Percentiles rank a stretch among this genome's conserved stretches.
Evolutionary conservation across 257 asterid species (phyloP).

Genomic region (Jacaranda copaia): DNA sequence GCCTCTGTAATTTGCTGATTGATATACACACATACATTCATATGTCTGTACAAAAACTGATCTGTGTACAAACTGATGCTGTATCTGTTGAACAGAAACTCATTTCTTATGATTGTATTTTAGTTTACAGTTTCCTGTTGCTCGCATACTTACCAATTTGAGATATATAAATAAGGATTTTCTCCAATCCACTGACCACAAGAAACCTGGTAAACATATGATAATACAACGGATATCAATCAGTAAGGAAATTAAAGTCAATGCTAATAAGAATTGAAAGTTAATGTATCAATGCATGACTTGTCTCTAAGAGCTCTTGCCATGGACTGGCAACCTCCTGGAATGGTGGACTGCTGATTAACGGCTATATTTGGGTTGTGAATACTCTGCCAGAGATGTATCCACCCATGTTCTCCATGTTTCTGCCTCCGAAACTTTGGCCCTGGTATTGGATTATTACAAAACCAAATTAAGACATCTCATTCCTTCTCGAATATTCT

Average conservation of each 20-base stretch:
- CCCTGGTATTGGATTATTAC: constrained; percentile 51
- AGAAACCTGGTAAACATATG: constrained; percentile 68
- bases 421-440: constrained; percentile 59
- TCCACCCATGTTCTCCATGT: constrained; percentile 76
- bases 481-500: no score
- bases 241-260: not conserved
- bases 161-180: constrained; percentile 65
- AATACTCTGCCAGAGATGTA: constrained; percentile 86
- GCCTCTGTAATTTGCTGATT: not conserved
- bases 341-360: constrained; percentile 72
- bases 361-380: constrained; percentile 95
- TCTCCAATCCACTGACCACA: constrained; percentile 56
- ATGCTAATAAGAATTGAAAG: not conserved
- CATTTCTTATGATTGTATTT: no score
- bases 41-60: constrained; percentile 13
- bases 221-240: not conserved
- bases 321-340: constrained; percentile 84
- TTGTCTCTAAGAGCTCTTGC: constrained; percentile 63
- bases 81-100: not conserved
- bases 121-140: constrained; percentile 44
- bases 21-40: constrained; percentile 1
- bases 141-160: constrained; percentile 61
- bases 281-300: constrained; percentile 29
- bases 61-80: no score
- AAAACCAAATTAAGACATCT: not conserved